These are phyloP conservation scores for Penicillium robsamsonii DNA, from an alignment of 495 filamentous ascomycete species.

Conservation along the genomic window DNA sequence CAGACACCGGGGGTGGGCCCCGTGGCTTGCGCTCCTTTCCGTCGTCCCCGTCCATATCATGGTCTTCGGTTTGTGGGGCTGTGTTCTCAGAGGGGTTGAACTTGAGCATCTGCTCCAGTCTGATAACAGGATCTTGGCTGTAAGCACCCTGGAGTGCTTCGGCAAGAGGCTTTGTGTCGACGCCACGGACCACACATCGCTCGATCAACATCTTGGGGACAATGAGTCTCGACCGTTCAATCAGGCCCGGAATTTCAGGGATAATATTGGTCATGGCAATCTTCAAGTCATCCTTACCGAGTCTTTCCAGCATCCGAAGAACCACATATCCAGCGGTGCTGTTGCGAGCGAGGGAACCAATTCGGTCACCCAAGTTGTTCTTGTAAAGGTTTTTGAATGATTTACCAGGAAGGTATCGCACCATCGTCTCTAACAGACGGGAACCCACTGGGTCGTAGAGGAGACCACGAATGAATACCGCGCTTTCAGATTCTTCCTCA, in stretches of 20 bases:
- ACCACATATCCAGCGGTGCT: slow-evolving; percentile 86
- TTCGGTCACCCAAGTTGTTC: slow-evolving; percentile 69
- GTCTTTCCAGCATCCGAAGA: slow-evolving; percentile 71
- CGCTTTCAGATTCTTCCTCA: slow-evolving; percentile 55
- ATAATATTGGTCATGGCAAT: slow-evolving; percentile 64
- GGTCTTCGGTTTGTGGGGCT: slow-evolving; percentile 16
- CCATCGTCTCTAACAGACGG: slow-evolving; percentile 80
- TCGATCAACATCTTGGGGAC: slow-evolving; percentile 81
- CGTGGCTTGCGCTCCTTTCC: slow-evolving; percentile 34
- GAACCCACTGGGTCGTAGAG: slow-evolving; percentile 89
- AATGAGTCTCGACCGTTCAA: slow-evolving; percentile 70
- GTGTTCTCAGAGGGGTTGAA: slow-evolving; percentile 35
- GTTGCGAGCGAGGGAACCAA: slow-evolving; percentile 77
- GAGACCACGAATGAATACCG: slow-evolving; percentile 75
- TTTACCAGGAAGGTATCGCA: slow-evolving; percentile 76
- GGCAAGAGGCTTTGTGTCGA: slow-evolving; percentile 60
- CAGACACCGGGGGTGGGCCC: slow-evolving; percentile 1
- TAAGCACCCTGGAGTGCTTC: slow-evolving; percentile 58
- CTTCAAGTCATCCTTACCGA: slow-evolving; percentile 78
- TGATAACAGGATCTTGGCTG: slow-evolving; percentile 51
- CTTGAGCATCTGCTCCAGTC: slow-evolving; percentile 58
- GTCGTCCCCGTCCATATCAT: slow-evolving; percentile 30
- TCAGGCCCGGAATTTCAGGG: slow-evolving; percentile 64
- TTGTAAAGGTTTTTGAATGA: slow-evolving; percentile 82
- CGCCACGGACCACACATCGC: slow-evolving; percentile 66